phyloP scores from a whole-genome alignment of 2,329 filamentous ascomycete species.

The Botrytis hyacinthi region DNA sequence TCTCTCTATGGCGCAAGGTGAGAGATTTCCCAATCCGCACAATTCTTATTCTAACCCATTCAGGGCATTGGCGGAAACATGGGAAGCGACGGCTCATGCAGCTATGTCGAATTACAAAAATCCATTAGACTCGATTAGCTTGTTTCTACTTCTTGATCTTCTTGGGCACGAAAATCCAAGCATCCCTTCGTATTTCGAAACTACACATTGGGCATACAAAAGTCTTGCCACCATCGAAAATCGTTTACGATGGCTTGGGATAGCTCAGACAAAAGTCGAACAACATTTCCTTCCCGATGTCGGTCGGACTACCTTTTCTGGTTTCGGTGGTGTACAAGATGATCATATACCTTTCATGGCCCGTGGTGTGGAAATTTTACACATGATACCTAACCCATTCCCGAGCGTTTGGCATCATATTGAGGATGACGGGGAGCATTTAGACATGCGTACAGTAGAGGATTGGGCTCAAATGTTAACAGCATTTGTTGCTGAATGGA shows the following conservation, averaged over 20 bases:
- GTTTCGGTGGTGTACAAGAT: conserved; percentile 63
- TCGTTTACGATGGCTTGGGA: conserved; percentile 64
- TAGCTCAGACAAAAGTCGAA: conserved; percentile 60
- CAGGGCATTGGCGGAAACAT: conserved; percentile 72
- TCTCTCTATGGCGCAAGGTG: conserved; percentile 86
- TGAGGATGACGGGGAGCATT: conserved; percentile 77
- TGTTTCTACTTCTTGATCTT: conserved; percentile 90
- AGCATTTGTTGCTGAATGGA: conserved; percentile 86
- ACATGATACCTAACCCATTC: conserved; percentile 84
- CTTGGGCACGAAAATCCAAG: conserved; percentile 67
- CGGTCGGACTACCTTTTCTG: conserved; percentile 47
- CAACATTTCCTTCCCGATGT: conserved; percentile 66
- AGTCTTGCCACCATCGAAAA: conserved; percentile 71
- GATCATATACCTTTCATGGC: conserved; percentile 91
- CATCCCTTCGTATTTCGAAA: conserved; percentile 83
- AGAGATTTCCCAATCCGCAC: conserved; percentile 24
- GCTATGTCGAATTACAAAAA: conserved; percentile 72
- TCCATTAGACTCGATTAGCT: conserved; percentile 72
- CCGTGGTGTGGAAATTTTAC: conserved; percentile 82
- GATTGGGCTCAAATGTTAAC: conserved; percentile 87
- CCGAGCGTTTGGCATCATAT: conserved; percentile 84
- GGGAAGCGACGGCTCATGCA: conserved; percentile 70
- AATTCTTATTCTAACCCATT: conserved; percentile 31
- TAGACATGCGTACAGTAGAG: conserved; percentile 74
- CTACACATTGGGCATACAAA: conserved; percentile 91